These are phyloP conservation scores for Prototheca stagnorum DNA, from an alignment of 163 green algal genomes.

Conservation along the genomic window DNA sequence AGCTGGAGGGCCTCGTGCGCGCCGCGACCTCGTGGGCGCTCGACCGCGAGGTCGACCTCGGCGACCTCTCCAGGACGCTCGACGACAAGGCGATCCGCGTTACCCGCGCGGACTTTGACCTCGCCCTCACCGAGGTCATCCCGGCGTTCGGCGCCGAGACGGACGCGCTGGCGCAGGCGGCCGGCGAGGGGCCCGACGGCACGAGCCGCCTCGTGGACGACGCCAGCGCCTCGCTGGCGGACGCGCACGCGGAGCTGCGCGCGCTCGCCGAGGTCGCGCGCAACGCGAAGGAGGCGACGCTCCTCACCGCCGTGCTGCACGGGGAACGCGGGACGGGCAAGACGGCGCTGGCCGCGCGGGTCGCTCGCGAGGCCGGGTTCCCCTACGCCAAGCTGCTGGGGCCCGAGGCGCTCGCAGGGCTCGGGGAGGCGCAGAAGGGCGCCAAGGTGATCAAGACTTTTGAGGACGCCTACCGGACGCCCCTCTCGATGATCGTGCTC, in stretches of 20 bases:
- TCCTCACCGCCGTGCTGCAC: conserved; percentile 66
- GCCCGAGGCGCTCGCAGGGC: conserved; percentile 77
- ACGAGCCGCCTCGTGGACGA: no score
- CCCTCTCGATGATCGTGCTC: conserved; percentile 79
- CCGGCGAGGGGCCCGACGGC: conserved; percentile 78
- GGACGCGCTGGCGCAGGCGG: conserved; percentile 65
- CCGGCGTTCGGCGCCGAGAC: conserved; percentile 83
- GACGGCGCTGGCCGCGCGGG: conserved; percentile 76
- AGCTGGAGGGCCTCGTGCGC: conserved; percentile 96
- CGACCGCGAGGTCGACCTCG: conserved; percentile 80
- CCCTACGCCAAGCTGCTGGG: conserved; percentile 84
- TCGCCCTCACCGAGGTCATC: conserved; percentile 77
- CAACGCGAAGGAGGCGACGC: conserved; percentile 55
- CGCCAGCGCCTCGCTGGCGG: conserved; percentile 50
- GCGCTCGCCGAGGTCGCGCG: conserved; percentile 46
- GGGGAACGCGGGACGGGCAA: conserved; percentile 70
- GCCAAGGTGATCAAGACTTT: conserved; percentile 75
- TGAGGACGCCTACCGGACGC: conserved; percentile 88
- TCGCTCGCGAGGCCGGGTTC: conserved; percentile 71
- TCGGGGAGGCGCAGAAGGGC: conserved; percentile 66
- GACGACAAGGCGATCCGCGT: conserved; percentile 89
- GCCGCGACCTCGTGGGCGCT: conserved; percentile 79
- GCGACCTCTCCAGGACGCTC: conserved; percentile 73
- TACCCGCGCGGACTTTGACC: conserved; percentile 76
- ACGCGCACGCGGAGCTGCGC: conserved; percentile 50